Evolutionary conservation across 108 stramenopile species (phyloP).

Genomic region (Bacterosira constricta): DNA sequence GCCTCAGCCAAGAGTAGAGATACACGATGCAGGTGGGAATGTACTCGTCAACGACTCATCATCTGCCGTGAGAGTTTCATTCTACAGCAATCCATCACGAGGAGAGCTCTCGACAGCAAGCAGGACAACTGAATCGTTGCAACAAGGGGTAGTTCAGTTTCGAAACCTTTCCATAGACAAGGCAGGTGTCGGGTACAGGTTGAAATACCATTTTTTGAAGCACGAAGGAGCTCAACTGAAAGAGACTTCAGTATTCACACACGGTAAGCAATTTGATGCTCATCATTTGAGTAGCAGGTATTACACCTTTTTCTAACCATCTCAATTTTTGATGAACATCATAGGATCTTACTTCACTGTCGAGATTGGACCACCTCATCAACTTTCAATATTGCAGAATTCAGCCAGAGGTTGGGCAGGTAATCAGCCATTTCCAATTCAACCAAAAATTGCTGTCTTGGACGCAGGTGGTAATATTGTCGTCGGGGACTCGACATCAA

Average conservation of each 20-base stretch:
- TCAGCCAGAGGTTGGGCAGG: conserved; percentile 51
- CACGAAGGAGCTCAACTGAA: neutral
- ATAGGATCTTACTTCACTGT: conserved; percentile 46
- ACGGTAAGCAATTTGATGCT: conserved; percentile 14
- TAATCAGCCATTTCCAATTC: conserved; percentile 52
- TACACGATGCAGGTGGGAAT: conserved; percentile 54
- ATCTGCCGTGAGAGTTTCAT: conserved; percentile 25
- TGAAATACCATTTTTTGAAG: conserved; percentile 30
- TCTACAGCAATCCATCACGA: conserved; percentile 47
- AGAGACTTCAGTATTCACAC: conserved; percentile 11
- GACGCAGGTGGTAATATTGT: conserved; percentile 57
- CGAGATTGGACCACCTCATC: conserved; percentile 32
- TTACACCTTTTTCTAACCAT: neutral
- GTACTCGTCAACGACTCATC: conserved; percentile 39
- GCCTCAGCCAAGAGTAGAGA: conserved; percentile 43
- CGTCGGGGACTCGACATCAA: conserved; percentile 14
- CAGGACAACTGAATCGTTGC: conserved; percentile 20
- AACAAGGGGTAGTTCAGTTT: conserved; percentile 42
- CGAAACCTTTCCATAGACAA: conserved; percentile 38
- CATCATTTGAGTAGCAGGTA: neutral
- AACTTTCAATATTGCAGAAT: conserved; percentile 25
- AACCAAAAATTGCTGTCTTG: conserved; percentile 48
- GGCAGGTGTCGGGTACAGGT: conserved; percentile 44
- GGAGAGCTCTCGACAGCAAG: conserved; percentile 20
- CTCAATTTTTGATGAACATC: neutral